Base-by-base conservation (phyloP, 2,329 filamentous ascomycete genomes). In the Catunica adiposa region DNA sequence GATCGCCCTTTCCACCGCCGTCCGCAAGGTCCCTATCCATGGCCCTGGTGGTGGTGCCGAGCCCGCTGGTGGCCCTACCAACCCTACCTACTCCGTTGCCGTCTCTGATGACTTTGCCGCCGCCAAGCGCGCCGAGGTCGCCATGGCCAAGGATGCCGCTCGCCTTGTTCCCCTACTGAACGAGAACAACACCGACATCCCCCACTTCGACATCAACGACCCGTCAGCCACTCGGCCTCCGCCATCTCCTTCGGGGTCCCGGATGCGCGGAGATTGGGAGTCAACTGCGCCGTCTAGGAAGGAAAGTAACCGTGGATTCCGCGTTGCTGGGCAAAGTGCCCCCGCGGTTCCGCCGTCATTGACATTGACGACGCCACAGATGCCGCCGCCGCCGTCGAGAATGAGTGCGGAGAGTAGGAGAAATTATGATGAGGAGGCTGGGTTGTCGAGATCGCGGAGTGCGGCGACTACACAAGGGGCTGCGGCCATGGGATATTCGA, bases 21-120 rank as follows among this genome's bases (percentile, higher is more conserved):
- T 96, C 58, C 86, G 88, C 69, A 89, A 84, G 70, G 77, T 98
- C 17, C 90, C 89, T 8, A 90, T 98, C 64, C 78, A 87, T 62
- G 81, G 73, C 20, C 90, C 90, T 56, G 89, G 84, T 42, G 89
- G 84, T 58, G 86, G 82, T 56, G 71, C 70, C 56, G 78, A 81
- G 56, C 61, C 74, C 38, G 70, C 82, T 1, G 81, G 81, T 57
- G 79, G 77, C 42, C 77, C 85, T 4, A 79, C 75, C 31, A 92
- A 94, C 68, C 89, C 89, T 0, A 73, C 80, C 4, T 95, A 92
- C 72, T 84, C 83, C 17, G 89, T 96, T 20, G 67, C 82, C 5
- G 82, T 95, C 53, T 73, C 78, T 1, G 83, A 90, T 60, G 71
- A 77, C 0, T 77, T 80, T 61, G 89, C 88, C 4, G 69, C 74